These are phyloP conservation scores for Globisporangium orthogonon DNA, from an alignment of 352 stramenopile species.

Conservation along the genomic window DNA sequence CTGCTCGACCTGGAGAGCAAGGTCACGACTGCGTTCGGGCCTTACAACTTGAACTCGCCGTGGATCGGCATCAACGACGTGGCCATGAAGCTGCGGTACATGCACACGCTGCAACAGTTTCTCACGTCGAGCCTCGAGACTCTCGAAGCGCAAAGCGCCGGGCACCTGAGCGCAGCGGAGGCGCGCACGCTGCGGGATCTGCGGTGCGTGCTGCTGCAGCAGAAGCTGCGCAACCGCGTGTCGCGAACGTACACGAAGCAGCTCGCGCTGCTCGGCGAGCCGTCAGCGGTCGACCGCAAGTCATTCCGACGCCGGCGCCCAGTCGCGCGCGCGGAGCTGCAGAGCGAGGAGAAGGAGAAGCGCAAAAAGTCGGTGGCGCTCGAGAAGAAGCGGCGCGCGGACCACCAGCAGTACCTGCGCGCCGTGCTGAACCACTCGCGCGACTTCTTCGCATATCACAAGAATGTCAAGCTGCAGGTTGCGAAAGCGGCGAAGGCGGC, in stretches of 20 bases:
- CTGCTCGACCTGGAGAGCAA: slow-evolving; percentile 55
- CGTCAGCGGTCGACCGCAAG: slow-evolving; percentile 57
- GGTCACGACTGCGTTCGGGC: slow-evolving; percentile 43
- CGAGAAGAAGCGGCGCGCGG: slow-evolving; percentile 72
- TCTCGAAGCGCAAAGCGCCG: slow-evolving; percentile 31
- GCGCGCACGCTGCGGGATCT: slow-evolving; percentile 48
- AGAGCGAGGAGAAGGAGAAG: slow-evolving; percentile 69
- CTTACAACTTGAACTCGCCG: slow-evolving; percentile 46
- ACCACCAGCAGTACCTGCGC: slow-evolving; percentile 78
- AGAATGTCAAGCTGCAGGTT: slow-evolving; percentile 71
- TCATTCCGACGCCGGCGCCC: slow-evolving; percentile 69
- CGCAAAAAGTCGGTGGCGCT: slow-evolving; percentile 78
- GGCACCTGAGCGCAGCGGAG: slow-evolving; percentile 31
- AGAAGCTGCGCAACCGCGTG: slow-evolving; percentile 60
- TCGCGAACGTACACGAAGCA: slow-evolving; percentile 53
- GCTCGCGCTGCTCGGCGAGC: slow-evolving; percentile 60
- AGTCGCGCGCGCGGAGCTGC: slow-evolving; percentile 50
- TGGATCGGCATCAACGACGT: slow-evolving; percentile 69
- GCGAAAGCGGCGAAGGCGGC: slow-evolving; percentile 61
- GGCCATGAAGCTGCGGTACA: slow-evolving; percentile 63
- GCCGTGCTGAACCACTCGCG: slow-evolving; percentile 78
- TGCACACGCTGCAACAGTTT: slow-evolving; percentile 69
- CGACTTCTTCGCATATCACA: slow-evolving; percentile 85
- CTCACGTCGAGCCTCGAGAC: slow-evolving; percentile 54
- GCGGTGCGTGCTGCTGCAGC: slow-evolving; percentile 66